These are phyloP conservation scores for Cadophora sp. DNA, from an alignment of 2,329 filamentous ascomycete species.

Conservation along the genomic window DNA sequence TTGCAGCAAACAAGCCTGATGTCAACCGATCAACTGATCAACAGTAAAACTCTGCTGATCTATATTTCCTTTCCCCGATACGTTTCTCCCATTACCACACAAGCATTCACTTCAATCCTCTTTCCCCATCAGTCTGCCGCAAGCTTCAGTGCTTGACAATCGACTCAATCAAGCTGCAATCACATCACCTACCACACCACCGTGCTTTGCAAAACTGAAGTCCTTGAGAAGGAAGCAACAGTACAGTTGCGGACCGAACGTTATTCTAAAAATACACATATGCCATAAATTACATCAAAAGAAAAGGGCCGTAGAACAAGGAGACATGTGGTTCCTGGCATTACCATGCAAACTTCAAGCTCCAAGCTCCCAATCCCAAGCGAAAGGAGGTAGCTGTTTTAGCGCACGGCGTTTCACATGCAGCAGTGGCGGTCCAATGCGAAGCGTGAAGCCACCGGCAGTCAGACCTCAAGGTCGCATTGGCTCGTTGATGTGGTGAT, in stretches of 20 bases:
- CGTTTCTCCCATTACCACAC: background rate
- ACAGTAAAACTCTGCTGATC: conserved; percentile 9
- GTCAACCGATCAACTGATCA: conserved; percentile 1
- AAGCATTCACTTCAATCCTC: background rate
- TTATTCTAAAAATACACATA: background rate
- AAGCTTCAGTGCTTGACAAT: background rate
- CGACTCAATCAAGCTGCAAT: background rate
- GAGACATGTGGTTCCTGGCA: conserved; percentile 6
- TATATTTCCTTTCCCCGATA: background rate
- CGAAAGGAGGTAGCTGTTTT: conserved; percentile 10
- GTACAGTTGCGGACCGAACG: background rate
- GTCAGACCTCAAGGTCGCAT: background rate
- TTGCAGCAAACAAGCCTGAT: background rate
- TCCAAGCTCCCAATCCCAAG: no score
- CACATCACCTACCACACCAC: background rate
- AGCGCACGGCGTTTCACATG: conserved; percentile 20
- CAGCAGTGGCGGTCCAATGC: conserved; percentile 1
- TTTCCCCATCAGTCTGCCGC: background rate
- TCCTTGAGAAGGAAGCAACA: background rate
- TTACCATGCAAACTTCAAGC: background rate
- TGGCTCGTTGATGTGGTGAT: background rate
- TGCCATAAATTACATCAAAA: background rate
- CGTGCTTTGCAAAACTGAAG: background rate
- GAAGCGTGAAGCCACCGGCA: background rate
- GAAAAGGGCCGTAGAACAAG: background rate